phyloP scores from a whole-genome alignment of 1,139 yeast genomes.

The Wickerhamiella infanticola region DNA sequence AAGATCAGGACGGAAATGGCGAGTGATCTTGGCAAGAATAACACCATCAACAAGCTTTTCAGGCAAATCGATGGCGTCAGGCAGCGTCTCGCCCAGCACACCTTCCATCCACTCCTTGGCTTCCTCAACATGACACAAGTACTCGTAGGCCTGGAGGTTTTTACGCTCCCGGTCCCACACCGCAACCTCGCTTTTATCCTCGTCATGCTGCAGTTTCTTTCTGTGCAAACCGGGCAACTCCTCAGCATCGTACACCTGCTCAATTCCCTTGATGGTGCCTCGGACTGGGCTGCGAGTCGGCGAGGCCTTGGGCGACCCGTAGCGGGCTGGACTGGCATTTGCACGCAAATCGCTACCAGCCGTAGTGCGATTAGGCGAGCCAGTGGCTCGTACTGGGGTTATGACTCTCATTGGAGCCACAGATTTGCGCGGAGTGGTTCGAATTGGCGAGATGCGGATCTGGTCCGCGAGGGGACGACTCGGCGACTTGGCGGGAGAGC shows the following conservation, averaged over 20 bases:
- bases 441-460: background rate
- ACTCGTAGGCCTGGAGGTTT: constrained; percentile 50
- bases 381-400: constrained; percentile 1
- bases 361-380: background rate
- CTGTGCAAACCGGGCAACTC: constrained; percentile 26
- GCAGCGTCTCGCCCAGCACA: constrained; percentile 33
- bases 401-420: background rate
- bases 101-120: constrained; percentile 65
- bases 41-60: constrained; percentile 73
- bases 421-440: background rate
- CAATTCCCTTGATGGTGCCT: background rate
- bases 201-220: constrained; percentile 22
- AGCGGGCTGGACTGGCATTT: background rate
- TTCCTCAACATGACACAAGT: constrained; percentile 76
- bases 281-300: background rate
- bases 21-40: constrained; percentile 62
- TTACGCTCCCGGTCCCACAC: constrained; percentile 31
- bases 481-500: constrained; percentile 4
- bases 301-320: background rate
- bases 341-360: background rate
- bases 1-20: constrained; percentile 51
- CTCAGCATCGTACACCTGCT: constrained; percentile 13
- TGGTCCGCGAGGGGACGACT: background rate
- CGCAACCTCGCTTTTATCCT: constrained; percentile 18
- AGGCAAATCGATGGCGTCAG: constrained; percentile 40